These are phyloP conservation scores for Nakaseomyces kungkrabaensis DNA, from an alignment of 1,139 yeast species.

Conservation along the genomic window DNA sequence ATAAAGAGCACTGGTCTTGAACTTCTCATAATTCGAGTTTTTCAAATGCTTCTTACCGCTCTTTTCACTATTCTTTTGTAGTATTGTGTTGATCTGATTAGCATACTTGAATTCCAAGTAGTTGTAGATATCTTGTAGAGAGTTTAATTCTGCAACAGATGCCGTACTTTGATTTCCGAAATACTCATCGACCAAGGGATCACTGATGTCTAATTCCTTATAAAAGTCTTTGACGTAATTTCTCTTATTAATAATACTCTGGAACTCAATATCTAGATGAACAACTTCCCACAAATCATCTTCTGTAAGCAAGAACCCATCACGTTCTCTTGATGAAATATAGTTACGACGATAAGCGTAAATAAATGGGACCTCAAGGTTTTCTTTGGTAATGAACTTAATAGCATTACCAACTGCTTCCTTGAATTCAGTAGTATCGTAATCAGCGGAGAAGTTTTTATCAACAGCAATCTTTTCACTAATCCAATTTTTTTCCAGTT, in stretches of 20 bases:
- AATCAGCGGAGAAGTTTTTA: slow-evolving; percentile 35
- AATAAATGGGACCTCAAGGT: slow-evolving; percentile 89
- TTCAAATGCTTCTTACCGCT: slow-evolving; percentile 56
- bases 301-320: slow-evolving; percentile 52
- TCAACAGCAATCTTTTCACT: slow-evolving; percentile 47
- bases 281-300: slow-evolving; percentile 91
- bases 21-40: slow-evolving; percentile 64
- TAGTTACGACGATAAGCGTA: slow-evolving; percentile 94
- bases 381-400: slow-evolving; percentile 66
- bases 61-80: slow-evolving; percentile 24
- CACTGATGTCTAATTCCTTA: slow-evolving; percentile 45
- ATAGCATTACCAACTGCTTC: slow-evolving; percentile 69
- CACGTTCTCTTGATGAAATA: slow-evolving; percentile 41
- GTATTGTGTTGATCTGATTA: slow-evolving; percentile 49
- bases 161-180: slow-evolving; percentile 45
- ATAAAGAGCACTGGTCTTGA: slow-evolving; percentile 57
- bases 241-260: slow-evolving; percentile 72
- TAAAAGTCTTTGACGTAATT: slow-evolving; percentile 51
- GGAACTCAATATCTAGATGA: slow-evolving; percentile 78
- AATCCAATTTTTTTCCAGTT: slow-evolving; percentile 72
- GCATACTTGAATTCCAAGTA: slow-evolving; percentile 76
- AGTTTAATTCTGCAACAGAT: slow-evolving; percentile 48
- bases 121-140: slow-evolving; percentile 74
- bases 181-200: slow-evolving; percentile 48
- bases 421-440: slow-evolving; percentile 51